Evolutionary conservation across 1,139 yeast species (phyloP).

Genomic region (Candida albicans): DNA sequence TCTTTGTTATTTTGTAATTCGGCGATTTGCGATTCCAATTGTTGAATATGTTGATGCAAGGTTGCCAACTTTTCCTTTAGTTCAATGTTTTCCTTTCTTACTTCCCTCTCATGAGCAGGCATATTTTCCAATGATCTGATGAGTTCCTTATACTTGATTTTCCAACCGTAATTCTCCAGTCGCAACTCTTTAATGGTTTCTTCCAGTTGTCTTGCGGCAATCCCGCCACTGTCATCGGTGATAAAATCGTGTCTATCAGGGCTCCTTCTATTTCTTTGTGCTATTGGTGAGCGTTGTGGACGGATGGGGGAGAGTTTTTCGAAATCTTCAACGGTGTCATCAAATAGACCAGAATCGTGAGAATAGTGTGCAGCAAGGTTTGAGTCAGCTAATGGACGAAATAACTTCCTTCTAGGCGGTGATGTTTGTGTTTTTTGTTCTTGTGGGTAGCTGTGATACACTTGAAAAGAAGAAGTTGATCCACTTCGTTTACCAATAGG

Average conservation of each 20-base stretch:
- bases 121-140: slow-evolving; percentile 11
- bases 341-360: slow-evolving; percentile 10
- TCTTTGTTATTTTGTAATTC: slow-evolving; percentile 5
- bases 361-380: slow-evolving; percentile 3
- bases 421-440: slow-evolving; percentile 3
- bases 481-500: slow-evolving; percentile 13
- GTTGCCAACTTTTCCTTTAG: slow-evolving; percentile 8
- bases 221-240: slow-evolving; percentile 10
- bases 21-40: slow-evolving; percentile 3
- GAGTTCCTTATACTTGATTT: slow-evolving; percentile 13
- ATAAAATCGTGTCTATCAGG: slow-evolving; percentile 3
- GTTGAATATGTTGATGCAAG: slow-evolving; percentile 7
- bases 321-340: slow-evolving; percentile 12
- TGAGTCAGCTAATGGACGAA: slow-evolving; percentile 12
- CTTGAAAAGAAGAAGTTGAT: slow-evolving; percentile 12
- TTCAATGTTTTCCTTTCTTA: slow-evolving; percentile 10
- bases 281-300: slow-evolving; percentile 1
- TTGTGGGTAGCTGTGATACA: slow-evolving; percentile 13
- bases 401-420: slow-evolving; percentile 9
- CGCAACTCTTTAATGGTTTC: slow-evolving; percentile 11
- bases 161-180: slow-evolving; percentile 13
- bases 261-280: slow-evolving; percentile 1
- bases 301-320: slow-evolving; percentile 9
- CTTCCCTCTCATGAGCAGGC: slow-evolving; percentile 10
- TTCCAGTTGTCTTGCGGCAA: slow-evolving; percentile 14